A percentile compares a stretch with the other conserved stretches of the same genome.
These are phyloP conservation scores for Cordyceps farinosa DNA, from an alignment of 2,329 filamentous ascomycete species.

Conservation along the genomic window DNA sequence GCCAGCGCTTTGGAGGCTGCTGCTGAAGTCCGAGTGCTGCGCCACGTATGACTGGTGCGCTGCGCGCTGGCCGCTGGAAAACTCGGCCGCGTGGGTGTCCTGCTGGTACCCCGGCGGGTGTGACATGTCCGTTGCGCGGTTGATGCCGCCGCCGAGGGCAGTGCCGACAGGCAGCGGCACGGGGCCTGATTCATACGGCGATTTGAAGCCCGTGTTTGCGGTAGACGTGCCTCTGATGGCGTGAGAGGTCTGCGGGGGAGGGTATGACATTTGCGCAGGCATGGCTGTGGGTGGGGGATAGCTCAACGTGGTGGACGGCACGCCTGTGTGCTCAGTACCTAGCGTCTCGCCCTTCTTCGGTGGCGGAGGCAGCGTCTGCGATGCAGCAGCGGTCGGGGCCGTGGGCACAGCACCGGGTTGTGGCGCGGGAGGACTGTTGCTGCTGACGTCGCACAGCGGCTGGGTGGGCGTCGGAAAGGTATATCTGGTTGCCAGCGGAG, in stretches of 20 bases:
- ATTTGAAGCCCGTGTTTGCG: constrained; percentile 21
- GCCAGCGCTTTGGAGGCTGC: constrained; percentile 24
- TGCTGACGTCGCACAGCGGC: constrained; percentile 42
- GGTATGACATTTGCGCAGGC: constrained; percentile 31
- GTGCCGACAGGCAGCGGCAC: constrained; percentile 19
- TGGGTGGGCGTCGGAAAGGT: constrained; percentile 38
- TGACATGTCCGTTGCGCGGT: constrained; percentile 31
- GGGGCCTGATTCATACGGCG: constrained; percentile 11
- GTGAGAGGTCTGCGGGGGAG: not conserved
- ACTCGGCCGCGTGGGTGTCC: constrained; percentile 50
- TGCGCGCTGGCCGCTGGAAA: constrained; percentile 45
- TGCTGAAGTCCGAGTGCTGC: constrained; percentile 21
- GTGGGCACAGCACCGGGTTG: constrained; percentile 55
- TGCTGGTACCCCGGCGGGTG: constrained; percentile 57
- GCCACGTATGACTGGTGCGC: constrained; percentile 35
- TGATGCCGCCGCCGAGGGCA: constrained; percentile 19
- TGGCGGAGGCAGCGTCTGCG: constrained; percentile 42
- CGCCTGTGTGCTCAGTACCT: constrained; percentile 25
- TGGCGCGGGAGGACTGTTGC: constrained; percentile 49
- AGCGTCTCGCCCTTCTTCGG: constrained; percentile 47
- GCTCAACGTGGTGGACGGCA: constrained; percentile 27
- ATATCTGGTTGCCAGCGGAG: constrained; percentile 32
- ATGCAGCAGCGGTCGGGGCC: constrained; percentile 28
- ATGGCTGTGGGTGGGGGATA: constrained; percentile 45
- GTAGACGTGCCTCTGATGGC: constrained; percentile 36